phyloP scores from a whole-genome alignment of 1,284 basidiomycete species.

The Ceratobasidium sp. region DNA sequence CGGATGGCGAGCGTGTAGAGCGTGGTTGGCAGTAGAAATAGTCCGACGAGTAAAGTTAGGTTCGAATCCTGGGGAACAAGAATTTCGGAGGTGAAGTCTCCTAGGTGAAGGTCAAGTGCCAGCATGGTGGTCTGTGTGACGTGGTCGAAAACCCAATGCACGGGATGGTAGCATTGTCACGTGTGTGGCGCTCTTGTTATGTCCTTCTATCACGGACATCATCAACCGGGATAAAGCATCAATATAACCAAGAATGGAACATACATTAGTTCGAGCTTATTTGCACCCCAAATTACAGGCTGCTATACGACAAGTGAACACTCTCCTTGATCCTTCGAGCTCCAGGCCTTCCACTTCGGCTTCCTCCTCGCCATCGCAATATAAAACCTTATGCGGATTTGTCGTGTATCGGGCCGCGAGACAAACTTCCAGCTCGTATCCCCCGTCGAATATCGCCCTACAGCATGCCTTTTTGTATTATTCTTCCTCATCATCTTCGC shows the following conservation, averaged over 20 bases:
- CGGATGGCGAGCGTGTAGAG: too few species aligned
- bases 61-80: slow-evolving; percentile 36
- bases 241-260: too few species aligned
- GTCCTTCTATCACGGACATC: neutral
- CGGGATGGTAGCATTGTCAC: slow-evolving; percentile 1
- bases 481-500: neutral
- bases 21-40: slow-evolving; percentile 6
- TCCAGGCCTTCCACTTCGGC: too few species aligned
- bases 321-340: too few species aligned
- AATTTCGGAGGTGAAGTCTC: slow-evolving; percentile 36
- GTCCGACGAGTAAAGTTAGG: slow-evolving; percentile 9
- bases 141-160: slow-evolving; percentile 2
- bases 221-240: too few species aligned
- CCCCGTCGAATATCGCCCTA: neutral
- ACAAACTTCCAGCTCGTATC: neutral
- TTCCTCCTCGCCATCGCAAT: too few species aligned
- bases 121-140: slow-evolving; percentile 18
- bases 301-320: too few species aligned
- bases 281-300: too few species aligned
- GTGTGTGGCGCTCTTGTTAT: slow-evolving; percentile 16
- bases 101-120: slow-evolving; percentile 15
- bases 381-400: neutral
- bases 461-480: too few species aligned
- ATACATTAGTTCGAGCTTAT: too few species aligned
- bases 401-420: neutral